Evolutionary conservation across 768 basidiomycete species (phyloP).

Genomic region (Hemileccinum rubropunctum): DNA sequence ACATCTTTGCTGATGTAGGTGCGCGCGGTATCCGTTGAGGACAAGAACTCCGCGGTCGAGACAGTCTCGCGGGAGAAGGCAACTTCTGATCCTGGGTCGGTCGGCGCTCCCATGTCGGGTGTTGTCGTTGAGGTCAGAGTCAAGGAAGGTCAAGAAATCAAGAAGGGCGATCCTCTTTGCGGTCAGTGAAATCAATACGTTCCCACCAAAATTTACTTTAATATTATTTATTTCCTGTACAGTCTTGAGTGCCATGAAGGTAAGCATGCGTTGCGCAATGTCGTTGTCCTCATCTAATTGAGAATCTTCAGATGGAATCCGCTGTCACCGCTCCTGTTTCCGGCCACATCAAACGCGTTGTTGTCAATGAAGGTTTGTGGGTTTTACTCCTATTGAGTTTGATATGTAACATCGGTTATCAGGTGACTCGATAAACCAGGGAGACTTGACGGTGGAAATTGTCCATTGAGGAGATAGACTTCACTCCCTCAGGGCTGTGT

Average conservation of each 20-base stretch:
- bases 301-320: conserved; percentile 82
- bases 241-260: conserved; percentile 98
- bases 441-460: conserved; percentile 89
- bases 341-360: conserved; percentile 92
- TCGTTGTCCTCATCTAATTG: conserved; percentile 13
- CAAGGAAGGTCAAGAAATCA: conserved; percentile 96
- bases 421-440: conserved; percentile 95
- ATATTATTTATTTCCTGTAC: conserved; percentile 9
- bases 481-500: conserved; percentile 5
- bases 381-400: neutral
- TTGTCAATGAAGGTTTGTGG: conserved; percentile 75
- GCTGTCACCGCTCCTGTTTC: conserved; percentile 95
- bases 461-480: conserved; percentile 48
- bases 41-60: conserved; percentile 96
- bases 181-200: conserved; percentile 47
- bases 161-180: conserved; percentile 95
- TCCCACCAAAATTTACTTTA: conserved; percentile 22
- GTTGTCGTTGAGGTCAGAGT: conserved; percentile 98
- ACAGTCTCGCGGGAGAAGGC: conserved; percentile 94
- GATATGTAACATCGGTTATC: conserved; percentile 9
- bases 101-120: conserved; percentile 97
- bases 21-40: conserved; percentile 93
- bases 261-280: conserved; percentile 30
- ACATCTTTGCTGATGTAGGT: conserved; percentile 46
- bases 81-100: conserved; percentile 89